Evolutionary conservation across 176 grass and related monocot species (phyloP), one percentile per base, ranked within the genome.

Genomic region (Chrysopogon serrulatus): DNA sequence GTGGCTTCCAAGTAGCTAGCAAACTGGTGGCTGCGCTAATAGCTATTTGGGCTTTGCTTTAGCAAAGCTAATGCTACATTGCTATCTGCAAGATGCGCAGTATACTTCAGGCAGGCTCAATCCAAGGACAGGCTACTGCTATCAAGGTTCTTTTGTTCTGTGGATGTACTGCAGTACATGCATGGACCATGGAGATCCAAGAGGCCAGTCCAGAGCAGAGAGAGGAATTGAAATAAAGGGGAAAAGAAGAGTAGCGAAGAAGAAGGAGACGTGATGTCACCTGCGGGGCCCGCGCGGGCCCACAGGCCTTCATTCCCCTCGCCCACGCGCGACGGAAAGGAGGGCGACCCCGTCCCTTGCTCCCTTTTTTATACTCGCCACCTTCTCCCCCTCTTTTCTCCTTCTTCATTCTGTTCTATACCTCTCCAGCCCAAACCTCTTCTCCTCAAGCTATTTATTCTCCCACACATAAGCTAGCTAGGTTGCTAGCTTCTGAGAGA

Each of bases 321-420:
- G 70, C 82, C 86, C 90, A 92, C 90, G 86, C 82, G 90, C 82
- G 86, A 88, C 79, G 86, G 86, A 88, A 86, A 86, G 78, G 89
- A 67, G 43, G 40, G 72, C 36, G 66, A 78, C 76, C 69, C 80
- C 70, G 53, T 73, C 65, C 61, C 75, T 78, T 88, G 85, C 85
- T 73, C 72, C 49, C 75, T 78, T 88, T 88, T 92, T 87, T 79
- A 86, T 91, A 85, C 82, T 45, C 77, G 82, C 60, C 81, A 88
- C 78, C 90, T 82, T 85, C 86, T 79, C 57, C 63, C 70, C 77
- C 23, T 68, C 28, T 39, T 78, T 85, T 82, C 82, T 85, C 71
- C 85, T 83, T 8, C 85, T 78, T 21, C 70, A 48, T 31, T 21
- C 70, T 31, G 70, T 39, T 41, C 68, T 59, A 71, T 68, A 36